Evolutionary conservation across 2,329 filamentous ascomycete species (phyloP).

Genomic region (Teratosphaeria nubilosa): DNA sequence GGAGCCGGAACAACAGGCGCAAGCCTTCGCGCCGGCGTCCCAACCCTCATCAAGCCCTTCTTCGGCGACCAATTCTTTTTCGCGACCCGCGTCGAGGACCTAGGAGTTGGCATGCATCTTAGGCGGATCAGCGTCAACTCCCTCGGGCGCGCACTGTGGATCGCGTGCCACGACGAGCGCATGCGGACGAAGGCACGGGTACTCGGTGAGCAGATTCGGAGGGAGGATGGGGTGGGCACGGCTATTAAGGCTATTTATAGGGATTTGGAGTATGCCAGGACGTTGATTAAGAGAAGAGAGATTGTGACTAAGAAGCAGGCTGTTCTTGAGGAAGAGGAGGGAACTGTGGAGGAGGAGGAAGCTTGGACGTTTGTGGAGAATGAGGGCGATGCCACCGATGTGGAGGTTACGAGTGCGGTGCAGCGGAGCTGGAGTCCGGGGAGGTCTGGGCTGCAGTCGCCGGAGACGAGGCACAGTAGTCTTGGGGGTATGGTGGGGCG

Average conservation of each 20-base stretch:
- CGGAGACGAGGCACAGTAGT: neutral
- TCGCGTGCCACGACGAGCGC: conserved; percentile 77
- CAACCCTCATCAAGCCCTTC: conserved; percentile 91
- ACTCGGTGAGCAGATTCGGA: conserved; percentile 78
- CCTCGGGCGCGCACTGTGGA: conserved; percentile 81
- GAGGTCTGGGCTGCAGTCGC: neutral
- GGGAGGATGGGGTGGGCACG: conserved; percentile 80
- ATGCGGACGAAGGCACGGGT: conserved; percentile 81
- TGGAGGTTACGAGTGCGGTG: neutral
- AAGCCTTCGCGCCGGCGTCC: conserved; percentile 78
- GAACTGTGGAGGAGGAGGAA: conserved; percentile 14
- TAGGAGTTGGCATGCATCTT: conserved; percentile 83
- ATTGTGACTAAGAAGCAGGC: conserved; percentile 1
- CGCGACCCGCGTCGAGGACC: conserved; percentile 75
- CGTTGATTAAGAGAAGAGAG: conserved; percentile 47
- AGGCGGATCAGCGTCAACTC: conserved; percentile 80
- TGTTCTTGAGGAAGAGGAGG: conserved; percentile 17
- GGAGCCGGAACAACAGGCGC: conserved; percentile 92
- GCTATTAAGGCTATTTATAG: conserved; percentile 91
- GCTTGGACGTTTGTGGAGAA: conserved; percentile 78
- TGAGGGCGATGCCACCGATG: conserved; percentile 33
- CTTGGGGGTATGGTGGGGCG: neutral
- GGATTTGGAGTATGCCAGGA: conserved; percentile 84
- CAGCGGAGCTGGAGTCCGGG: neutral
- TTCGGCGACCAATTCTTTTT: conserved; percentile 99